These are phyloP conservation scores for Phyllosticta citrichinensis DNA, from an alignment of 2,329 filamentous ascomycete species.

Conservation along the genomic window DNA sequence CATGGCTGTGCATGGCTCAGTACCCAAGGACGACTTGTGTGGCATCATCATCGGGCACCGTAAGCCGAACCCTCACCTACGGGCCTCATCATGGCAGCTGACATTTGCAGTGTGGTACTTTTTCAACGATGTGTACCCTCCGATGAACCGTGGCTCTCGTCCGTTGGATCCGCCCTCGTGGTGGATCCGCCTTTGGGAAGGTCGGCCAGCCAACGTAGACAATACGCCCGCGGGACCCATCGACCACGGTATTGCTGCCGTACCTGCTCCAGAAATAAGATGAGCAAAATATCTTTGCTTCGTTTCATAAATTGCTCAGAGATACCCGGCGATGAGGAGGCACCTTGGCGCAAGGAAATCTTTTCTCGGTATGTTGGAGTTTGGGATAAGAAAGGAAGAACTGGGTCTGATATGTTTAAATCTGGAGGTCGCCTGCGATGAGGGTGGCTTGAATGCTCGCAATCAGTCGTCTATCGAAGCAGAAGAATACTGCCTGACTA, in stretches of 20 bases:
- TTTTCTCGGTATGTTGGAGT: not conserved
- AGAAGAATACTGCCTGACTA: not conserved
- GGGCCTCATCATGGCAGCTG: not conserved
- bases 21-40: slow-evolving; percentile 94
- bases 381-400: not conserved
- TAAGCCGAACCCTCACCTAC: slow-evolving; percentile 21
- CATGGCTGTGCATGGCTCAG: slow-evolving; percentile 74
- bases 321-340: slow-evolving; percentile 5
- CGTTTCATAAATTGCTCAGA: not conserved
- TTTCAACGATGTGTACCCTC: slow-evolving; percentile 92
- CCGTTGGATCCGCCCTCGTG: slow-evolving; percentile 82
- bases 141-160: slow-evolving; percentile 71
- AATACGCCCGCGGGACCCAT: slow-evolving; percentile 6
- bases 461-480: not conserved
- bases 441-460: not conserved
- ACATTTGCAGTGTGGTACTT: slow-evolving; percentile 74
- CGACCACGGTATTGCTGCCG: slow-evolving; percentile 7
- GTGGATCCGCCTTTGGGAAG: slow-evolving; percentile 79
- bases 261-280: slow-evolving; percentile 2
- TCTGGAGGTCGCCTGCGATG: not conserved
- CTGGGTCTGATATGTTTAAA: not conserved
- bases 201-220: slow-evolving; percentile 15
- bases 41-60: slow-evolving; percentile 85
- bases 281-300: not conserved
- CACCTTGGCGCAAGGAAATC: not conserved